Evolutionary conservation across 1,139 yeast species (phyloP).

Genomic region (Meyerozyma athensensis): DNA sequence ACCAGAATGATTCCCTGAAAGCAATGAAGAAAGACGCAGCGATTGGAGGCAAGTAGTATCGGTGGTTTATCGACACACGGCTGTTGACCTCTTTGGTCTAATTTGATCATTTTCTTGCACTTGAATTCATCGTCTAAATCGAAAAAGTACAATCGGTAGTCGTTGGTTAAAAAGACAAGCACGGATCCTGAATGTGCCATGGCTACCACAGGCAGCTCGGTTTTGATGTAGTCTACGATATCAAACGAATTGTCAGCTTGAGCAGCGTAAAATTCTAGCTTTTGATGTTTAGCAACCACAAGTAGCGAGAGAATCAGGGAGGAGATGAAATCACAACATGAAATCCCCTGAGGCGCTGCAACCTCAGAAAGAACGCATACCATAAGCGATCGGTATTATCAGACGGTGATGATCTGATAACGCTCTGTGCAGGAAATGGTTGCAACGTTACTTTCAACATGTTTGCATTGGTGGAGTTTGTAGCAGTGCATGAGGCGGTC

Average conservation of each 20-base stretch:
- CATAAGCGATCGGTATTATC: not conserved
- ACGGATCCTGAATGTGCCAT: not conserved
- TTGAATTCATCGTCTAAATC: not conserved
- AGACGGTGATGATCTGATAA: not conserved
- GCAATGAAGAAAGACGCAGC: slow-evolving; percentile 22
- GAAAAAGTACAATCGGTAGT: not conserved
- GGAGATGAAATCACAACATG: not conserved
- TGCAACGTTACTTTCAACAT: too few relatives aligned
- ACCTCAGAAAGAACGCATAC: not conserved
- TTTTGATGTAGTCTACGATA: not conserved
- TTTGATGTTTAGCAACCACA: not conserved
- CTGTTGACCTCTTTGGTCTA: slow-evolving; percentile 27
- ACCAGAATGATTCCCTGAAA: slow-evolving; percentile 29
- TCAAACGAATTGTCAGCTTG: not conserved
- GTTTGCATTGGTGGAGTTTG: too few relatives aligned
- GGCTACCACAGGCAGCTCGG: not conserved
- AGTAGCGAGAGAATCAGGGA: not conserved
- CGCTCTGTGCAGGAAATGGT: slow-evolving; percentile 1
- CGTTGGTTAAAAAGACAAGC: not conserved
- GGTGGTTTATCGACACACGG: slow-evolving; percentile 24
- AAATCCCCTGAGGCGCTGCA: not conserved
- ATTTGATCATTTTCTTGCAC: slow-evolving; percentile 5
- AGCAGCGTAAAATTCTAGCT: not conserved
- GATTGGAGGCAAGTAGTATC: slow-evolving; percentile 15
- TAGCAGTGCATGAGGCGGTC: too few relatives aligned